Conservation (phyloP, 1,284 basidiomycete genomes). For the Ceratobasidium papillatum region DNA sequence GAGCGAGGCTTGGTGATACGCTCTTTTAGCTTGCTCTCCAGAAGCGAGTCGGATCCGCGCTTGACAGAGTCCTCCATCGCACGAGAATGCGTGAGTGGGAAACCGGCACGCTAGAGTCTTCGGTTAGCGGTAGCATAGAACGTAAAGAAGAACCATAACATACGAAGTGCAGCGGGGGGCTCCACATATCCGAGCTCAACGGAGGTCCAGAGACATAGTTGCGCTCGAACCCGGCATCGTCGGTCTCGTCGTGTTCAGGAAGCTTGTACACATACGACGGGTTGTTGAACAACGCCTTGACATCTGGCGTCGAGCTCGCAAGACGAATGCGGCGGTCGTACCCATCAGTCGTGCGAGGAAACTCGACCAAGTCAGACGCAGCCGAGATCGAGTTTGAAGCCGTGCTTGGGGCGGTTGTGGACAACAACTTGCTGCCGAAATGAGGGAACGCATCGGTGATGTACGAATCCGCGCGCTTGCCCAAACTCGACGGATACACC, state of each 20-base stretch:
- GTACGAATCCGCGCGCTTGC: conserved; percentile 83
- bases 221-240: conserved; percentile 56
- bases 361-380: conserved; percentile 41
- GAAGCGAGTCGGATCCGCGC: conserved; percentile 84
- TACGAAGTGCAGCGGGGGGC: conserved; percentile 31
- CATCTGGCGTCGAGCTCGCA: conserved; percentile 90
- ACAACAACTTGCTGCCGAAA: conserved; percentile 93
- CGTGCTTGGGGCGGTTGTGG: conserved; percentile 70
- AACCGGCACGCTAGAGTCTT: conserved; percentile 64
- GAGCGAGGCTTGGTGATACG: conserved; percentile 77
- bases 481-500: conserved; percentile 72
- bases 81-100: conserved; percentile 65
- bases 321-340: conserved; percentile 81
- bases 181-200: conserved; percentile 34
- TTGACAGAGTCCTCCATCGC: conserved; percentile 78
- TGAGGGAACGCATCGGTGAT: conserved; percentile 94
- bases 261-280: conserved; percentile 78
- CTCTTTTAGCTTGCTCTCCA: conserved; percentile 87
- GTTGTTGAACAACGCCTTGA: conserved; percentile 91
- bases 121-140: neutral
- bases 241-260: conserved; percentile 67
- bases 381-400: conserved; percentile 32
- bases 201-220: conserved; percentile 34
- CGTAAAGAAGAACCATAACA: conserved; percentile 18
- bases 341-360: conserved; percentile 65